These are phyloP conservation scores for Corynascus novoguineensis DNA, from an alignment of 495 filamentous ascomycete species.

Conservation along the genomic window DNA sequence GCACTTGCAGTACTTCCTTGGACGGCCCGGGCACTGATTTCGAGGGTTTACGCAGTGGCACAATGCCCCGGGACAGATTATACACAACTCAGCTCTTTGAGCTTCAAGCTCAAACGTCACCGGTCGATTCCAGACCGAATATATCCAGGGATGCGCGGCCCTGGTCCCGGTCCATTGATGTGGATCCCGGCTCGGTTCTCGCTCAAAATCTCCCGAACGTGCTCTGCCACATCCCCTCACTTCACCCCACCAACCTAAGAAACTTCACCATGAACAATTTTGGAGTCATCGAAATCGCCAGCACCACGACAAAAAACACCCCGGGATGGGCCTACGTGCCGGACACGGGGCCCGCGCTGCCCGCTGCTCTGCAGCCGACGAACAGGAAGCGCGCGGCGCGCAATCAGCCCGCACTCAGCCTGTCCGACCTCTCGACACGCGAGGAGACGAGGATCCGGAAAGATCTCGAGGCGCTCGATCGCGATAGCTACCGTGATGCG, in stretches of 20 bases:
- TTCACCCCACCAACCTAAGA: constrained; percentile 7
- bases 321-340: constrained; percentile 89
- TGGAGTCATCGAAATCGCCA: constrained; percentile 70
- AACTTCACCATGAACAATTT: constrained; percentile 45
- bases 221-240: background rate
- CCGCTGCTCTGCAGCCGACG: constrained; percentile 40
- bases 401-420: constrained; percentile 50
- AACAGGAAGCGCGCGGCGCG: constrained; percentile 60
- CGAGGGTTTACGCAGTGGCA: too few species aligned
- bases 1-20: too few species aligned
- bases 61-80: too few species aligned
- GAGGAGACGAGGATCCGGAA: constrained; percentile 72
- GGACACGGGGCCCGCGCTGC: constrained; percentile 59
- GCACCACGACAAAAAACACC: constrained; percentile 56
- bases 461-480: constrained; percentile 73
- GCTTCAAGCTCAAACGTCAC: constrained; percentile 1
- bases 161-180: background rate
- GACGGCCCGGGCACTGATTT: too few species aligned
- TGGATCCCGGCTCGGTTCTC: background rate
- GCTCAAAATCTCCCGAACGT: constrained; percentile 7
- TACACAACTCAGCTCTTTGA: too few species aligned
- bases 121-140: too few species aligned
- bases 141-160: background rate
- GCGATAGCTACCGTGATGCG: constrained; percentile 68
- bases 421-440: constrained; percentile 58